Percentiles rank a stretch among this genome's conserved stretches.
These are phyloP conservation scores for Elsinoe arachidis DNA, from an alignment of 2,329 filamentous ascomycete genomes.

Conservation along the genomic window DNA sequence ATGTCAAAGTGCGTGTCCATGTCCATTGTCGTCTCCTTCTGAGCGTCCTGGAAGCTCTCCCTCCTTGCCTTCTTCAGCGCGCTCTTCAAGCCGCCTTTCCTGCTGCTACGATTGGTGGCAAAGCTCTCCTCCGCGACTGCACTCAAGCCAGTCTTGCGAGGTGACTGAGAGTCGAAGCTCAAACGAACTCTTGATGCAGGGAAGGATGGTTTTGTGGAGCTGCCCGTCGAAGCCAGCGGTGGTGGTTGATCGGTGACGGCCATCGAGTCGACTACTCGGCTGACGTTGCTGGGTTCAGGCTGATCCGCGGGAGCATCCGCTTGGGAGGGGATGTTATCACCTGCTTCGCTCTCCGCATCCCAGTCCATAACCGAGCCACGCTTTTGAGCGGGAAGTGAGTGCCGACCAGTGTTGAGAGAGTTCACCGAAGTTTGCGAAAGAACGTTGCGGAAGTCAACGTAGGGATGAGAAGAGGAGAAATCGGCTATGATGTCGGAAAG, in stretches of 20 bases:
- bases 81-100: not conserved
- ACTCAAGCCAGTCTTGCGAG: not conserved
- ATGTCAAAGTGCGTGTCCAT: not conserved
- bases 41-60: conserved; percentile 6
- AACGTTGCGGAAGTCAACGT: not conserved
- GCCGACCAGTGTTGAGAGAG: not conserved
- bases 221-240: not conserved
- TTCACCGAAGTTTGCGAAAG: not conserved
- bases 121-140: not conserved
- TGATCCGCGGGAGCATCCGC: not conserved
- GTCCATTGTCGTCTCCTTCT: conserved; percentile 1
- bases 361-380: not conserved
- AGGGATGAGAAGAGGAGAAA: not conserved
- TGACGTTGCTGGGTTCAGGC: not conserved
- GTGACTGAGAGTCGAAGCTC: not conserved
- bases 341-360: not conserved
- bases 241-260: not conserved
- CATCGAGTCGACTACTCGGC: not conserved
- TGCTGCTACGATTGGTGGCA: not conserved
- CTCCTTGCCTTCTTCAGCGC: not conserved
- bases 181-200: not conserved
- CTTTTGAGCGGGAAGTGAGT: not conserved
- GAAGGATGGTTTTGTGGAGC: not conserved
- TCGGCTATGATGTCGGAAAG: conserved; percentile 2
- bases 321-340: not conserved